These are phyloP conservation scores for Talaromyces verruculosus DNA, from an alignment of 2,329 filamentous ascomycete genomes.

Conservation along the genomic window DNA sequence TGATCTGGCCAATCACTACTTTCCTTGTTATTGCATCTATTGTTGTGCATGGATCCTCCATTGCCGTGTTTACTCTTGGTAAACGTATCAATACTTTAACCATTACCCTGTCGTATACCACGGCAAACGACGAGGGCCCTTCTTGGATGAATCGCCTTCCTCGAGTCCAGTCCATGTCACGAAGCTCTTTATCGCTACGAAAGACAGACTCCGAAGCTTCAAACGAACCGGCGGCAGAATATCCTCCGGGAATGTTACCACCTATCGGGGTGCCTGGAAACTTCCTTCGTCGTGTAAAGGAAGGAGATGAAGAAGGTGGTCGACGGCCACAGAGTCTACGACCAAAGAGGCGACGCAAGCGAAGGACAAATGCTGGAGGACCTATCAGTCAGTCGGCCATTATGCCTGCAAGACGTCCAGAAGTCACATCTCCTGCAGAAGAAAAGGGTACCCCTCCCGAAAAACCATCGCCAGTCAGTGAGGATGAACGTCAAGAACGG, in stretches of 20 bases:
- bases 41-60: conserved; percentile 93
- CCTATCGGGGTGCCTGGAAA: conserved; percentile 70
- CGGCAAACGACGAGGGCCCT: conserved; percentile 81
- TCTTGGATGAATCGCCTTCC: conserved; percentile 95
- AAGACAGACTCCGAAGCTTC: conserved; percentile 68
- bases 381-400: conserved; percentile 90
- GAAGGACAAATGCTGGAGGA: conserved; percentile 77
- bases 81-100: conserved; percentile 97
- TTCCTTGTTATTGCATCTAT: conserved; percentile 96
- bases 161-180: conserved; percentile 76
- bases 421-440: conserved; percentile 24
- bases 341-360: conserved; percentile 58
- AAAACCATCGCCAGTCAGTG: conserved; percentile 22
- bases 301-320: conserved; percentile 63
- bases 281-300: conserved; percentile 75
- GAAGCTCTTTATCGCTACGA: conserved; percentile 69
- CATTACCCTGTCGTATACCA: conserved; percentile 93
- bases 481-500: conserved; percentile 29
- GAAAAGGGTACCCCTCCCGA: conserved; percentile 18
- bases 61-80: conserved; percentile 94
- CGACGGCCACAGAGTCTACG: conserved; percentile 46
- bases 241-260: conserved; percentile 69
- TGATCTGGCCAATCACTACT: conserved; percentile 94
- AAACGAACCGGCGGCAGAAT: conserved; percentile 55
- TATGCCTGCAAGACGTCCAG: conserved; percentile 57